Conservation (phyloP, 2,329 filamentous ascomycete genomes). For the Elsinoe perseae region DNA sequence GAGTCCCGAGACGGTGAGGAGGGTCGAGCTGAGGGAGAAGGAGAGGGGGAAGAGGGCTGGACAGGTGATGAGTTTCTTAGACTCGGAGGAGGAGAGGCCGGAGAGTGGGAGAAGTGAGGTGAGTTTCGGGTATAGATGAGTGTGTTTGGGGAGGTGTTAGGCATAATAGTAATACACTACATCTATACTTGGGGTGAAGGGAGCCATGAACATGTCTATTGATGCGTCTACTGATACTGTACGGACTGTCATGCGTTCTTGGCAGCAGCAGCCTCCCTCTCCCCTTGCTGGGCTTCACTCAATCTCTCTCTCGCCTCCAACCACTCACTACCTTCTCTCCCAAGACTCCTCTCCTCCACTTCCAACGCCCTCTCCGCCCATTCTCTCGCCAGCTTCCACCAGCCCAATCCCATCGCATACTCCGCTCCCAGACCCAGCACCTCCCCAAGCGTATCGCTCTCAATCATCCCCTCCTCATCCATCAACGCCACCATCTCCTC, state of each 20-base stretch:
- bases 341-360: conserved; percentile 26
- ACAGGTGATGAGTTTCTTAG: conserved; percentile 4
- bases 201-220: conserved; percentile 2
- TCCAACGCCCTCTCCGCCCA: conserved; percentile 23
- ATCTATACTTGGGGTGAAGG: background rate
- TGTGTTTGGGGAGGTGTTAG: background rate
- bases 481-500: conserved; percentile 20
- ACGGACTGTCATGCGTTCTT: background rate
- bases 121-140: background rate
- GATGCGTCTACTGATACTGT: background rate
- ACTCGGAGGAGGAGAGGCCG: conserved; percentile 2
- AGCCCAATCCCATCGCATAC: conserved; percentile 18
- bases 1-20: background rate
- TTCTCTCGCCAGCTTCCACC: conserved; percentile 19
- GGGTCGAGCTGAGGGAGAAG: background rate
- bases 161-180: background rate
- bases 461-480: conserved; percentile 21
- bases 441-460: conserved; percentile 21
- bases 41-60: background rate
- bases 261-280: background rate
- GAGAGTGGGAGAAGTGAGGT: background rate
- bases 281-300: background rate
- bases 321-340: conserved; percentile 18
- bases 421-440: conserved; percentile 20
- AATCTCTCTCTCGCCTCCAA: conserved; percentile 13